These are phyloP conservation scores for Talaromyces sp. DNA, from an alignment of 2,329 filamentous ascomycete species.

Conservation along the genomic window DNA sequence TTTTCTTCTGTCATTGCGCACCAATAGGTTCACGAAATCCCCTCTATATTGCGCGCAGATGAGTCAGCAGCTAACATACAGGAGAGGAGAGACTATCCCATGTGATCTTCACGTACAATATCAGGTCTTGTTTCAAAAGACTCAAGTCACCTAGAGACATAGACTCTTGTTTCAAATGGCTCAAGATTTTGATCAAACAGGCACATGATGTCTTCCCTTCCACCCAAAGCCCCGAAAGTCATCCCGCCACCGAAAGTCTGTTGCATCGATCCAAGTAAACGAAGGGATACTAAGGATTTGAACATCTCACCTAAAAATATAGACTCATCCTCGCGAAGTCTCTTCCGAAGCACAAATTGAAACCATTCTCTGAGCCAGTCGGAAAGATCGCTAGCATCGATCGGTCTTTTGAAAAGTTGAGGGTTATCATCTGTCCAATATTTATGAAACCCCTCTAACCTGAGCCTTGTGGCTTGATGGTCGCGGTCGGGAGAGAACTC, in stretches of 20 bases:
- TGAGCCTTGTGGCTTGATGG: background rate
- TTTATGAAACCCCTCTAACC: background rate
- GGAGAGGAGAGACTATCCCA: background rate
- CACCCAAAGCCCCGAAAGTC: too few species aligned
- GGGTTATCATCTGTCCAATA: background rate
- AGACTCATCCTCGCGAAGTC: background rate
- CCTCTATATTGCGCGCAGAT: background rate
- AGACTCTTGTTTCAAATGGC: background rate
- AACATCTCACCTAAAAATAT: background rate
- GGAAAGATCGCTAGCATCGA: background rate
- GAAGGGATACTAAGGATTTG: too few species aligned
- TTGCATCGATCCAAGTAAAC: too few species aligned
- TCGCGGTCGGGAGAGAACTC: background rate
- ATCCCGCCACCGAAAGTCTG: too few species aligned
- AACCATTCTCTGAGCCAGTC: background rate
- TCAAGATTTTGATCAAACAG: too few species aligned
- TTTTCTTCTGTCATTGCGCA: background rate
- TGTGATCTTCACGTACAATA: background rate
- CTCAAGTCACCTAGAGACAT: background rate
- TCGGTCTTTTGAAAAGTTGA: background rate
- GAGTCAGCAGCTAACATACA: background rate
- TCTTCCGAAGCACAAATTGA: background rate
- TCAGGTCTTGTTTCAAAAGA: background rate
- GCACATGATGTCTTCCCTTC: too few species aligned
- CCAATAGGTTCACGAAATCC: background rate